These are phyloP conservation scores for Fraxinus dipetala DNA, from an alignment of 305 asterid genomes.

Conservation along the genomic window DNA sequence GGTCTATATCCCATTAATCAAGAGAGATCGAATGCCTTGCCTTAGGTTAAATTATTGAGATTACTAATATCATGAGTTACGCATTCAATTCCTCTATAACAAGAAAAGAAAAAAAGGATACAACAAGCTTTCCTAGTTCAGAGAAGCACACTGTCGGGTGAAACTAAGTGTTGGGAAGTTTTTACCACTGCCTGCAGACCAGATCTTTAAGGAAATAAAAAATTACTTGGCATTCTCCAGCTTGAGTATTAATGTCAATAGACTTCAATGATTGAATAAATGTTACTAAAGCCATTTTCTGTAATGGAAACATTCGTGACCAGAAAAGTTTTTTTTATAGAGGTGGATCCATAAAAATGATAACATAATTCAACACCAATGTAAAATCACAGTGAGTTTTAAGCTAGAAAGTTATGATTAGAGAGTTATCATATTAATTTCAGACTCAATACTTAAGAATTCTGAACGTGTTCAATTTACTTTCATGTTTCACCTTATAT, in stretches of 20 bases:
- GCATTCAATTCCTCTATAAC: background rate
- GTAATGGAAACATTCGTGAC: background rate
- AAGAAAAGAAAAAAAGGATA: background rate
- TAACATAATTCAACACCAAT: background rate
- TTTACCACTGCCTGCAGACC: background rate
- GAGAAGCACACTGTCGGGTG: background rate
- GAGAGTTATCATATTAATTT: background rate
- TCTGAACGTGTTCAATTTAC: background rate
- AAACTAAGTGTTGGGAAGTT: background rate
- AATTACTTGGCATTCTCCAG: background rate
- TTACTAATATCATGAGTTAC: background rate
- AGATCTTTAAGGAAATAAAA: background rate
- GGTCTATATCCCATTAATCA: slow-evolving; percentile 6
- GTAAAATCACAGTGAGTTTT: background rate
- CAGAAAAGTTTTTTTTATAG: background rate
- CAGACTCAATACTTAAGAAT: background rate
- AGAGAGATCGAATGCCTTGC: slow-evolving; percentile 16
- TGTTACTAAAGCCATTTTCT: background rate
- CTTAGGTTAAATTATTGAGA: background rate
- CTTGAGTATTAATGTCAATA: background rate
- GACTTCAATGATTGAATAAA: background rate
- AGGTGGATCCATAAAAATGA: background rate
- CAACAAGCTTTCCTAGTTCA: background rate
- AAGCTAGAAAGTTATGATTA: background rate
- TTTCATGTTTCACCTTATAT: slow-evolving; percentile 13